Base-by-base conservation (phyloP, 169 alveolate genomes). In the Plasmodium relictum region DNA sequence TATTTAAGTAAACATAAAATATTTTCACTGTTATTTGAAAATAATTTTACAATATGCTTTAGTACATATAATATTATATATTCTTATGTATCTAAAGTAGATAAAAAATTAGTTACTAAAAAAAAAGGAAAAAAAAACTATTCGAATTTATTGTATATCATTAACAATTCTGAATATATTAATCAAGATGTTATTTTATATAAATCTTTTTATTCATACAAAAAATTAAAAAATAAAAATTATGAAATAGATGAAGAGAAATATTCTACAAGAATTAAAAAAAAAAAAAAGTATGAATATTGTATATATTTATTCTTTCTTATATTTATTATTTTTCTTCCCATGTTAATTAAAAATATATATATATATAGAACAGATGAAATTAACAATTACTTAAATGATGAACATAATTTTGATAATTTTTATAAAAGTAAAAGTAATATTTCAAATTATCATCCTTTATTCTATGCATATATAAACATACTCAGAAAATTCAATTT, bases 1-100 rank as follows among this genome's bases (percentile, higher is more conserved):
- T 83, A 83, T 61, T 31, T 83, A 6, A 83, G 39, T 48, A 83
- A 83, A 41, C 91, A 83, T 83, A 83, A 68, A 66, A 83, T 83
- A 50, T 83, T 83, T 83, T 56, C 7, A 0, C 62, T 1, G 0
- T 83, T 83, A 41, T 59, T 83, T 59, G 71, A 83, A 39, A 39
- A 71, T 44, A 39, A 52, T 59, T 83, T 20, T 45, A 9, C 2
- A 44, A 72, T 68, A 5, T 16, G 20, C 20, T 31, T 83, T 41
- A 72, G 66, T 37, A 80, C 58, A 0, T 66, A 66, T 26, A 41
- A 37, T 14, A 26, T 80, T 2, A 52, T 80, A 10, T 80, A 80
- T 66, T 70, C 83, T 18, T 80, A 80, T 45, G 61, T 80, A 50
- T 44, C 24, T 1, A 70, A 26, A 7, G 90, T 80, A 14, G 72